Percentiles rank a stretch among this genome's conserved stretches.
Conservation (phyloP, 2,329 filamentous ascomycete species). For the Botrytis paeoniae region DNA sequence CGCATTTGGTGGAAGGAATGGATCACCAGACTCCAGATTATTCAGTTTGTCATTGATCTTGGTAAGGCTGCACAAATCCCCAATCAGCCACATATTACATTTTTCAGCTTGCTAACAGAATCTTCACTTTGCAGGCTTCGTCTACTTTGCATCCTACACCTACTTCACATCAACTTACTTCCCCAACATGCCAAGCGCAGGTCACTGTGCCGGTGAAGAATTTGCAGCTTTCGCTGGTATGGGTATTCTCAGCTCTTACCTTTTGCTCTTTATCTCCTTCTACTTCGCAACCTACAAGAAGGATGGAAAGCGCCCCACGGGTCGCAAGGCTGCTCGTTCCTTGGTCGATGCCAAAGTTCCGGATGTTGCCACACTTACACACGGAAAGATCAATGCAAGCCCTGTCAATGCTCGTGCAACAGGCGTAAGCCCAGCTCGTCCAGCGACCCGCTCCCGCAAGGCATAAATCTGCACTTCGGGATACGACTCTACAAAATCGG, state of each 20-base stretch:
- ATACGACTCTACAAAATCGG: constrained; percentile 5
- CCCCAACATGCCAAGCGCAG: constrained; percentile 75
- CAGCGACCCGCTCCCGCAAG: constrained; percentile 38
- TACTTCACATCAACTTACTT: constrained; percentile 95
- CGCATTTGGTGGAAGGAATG: constrained; percentile 99
- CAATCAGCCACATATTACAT: constrained; percentile 3
- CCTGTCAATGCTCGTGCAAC: constrained; percentile 49
- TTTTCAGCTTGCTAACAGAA: constrained; percentile 25
- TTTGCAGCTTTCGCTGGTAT: constrained; percentile 94
- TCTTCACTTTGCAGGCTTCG: constrained; percentile 66
- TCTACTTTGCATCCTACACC: constrained; percentile 99
- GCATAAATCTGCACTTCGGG: constrained; percentile 30
- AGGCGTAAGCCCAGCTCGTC: constrained; percentile 33
- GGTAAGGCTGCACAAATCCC: constrained; percentile 49
- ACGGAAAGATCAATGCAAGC: constrained; percentile 47
- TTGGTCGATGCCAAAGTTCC: constrained; percentile 42
- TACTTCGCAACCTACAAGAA: constrained; percentile 96
- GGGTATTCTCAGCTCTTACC: constrained; percentile 87
- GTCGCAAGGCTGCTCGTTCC: constrained; percentile 67
- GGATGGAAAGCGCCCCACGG: constrained; percentile 73
- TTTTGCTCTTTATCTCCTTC: constrained; percentile 98
- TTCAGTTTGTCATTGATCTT: constrained; percentile 95
- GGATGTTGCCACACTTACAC: constrained; percentile 36
- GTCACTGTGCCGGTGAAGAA: constrained; percentile 90
- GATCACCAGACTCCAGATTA: constrained; percentile 96